Conservation (phyloP, 495 filamentous ascomycete genomes). For the Paragyromitra xinjiangensis region DNA sequence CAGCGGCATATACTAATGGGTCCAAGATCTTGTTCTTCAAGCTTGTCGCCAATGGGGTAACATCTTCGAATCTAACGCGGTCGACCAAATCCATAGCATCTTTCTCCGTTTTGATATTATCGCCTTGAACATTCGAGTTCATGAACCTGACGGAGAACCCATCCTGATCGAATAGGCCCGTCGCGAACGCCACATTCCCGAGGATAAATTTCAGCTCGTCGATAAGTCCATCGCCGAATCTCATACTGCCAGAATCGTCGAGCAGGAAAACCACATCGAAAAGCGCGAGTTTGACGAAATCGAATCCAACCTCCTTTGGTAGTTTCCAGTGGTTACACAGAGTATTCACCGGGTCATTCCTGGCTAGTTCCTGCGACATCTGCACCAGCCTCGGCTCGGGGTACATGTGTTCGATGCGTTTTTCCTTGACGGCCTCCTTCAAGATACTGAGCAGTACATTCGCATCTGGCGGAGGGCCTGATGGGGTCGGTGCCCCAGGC, state of each 20-base stretch:
- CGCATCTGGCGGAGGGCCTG: slow-evolving; percentile 52
- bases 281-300: slow-evolving; percentile 72
- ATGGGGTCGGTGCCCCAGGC: slow-evolving; percentile 12
- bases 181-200: slow-evolving; percentile 69
- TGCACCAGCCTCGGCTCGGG: slow-evolving; percentile 41
- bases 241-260: slow-evolving; percentile 77
- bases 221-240: slow-evolving; percentile 73
- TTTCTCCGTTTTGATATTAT: slow-evolving; percentile 67
- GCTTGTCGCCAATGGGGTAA: slow-evolving; percentile 73
- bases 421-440: slow-evolving; percentile 54
- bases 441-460: slow-evolving; percentile 47
- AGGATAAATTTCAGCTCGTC: slow-evolving; percentile 73
- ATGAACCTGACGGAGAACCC: slow-evolving; percentile 77
- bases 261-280: slow-evolving; percentile 69
- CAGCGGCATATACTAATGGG: slow-evolving; percentile 66
- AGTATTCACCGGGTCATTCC: slow-evolving; percentile 51
- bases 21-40: slow-evolving; percentile 71
- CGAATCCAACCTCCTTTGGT: slow-evolving; percentile 70
- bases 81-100: slow-evolving; percentile 68
- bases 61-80: slow-evolving; percentile 70
- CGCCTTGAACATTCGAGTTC: slow-evolving; percentile 65
- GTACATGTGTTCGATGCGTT: slow-evolving; percentile 51
- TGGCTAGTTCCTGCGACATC: slow-evolving; percentile 45
- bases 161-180: slow-evolving; percentile 74
- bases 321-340: slow-evolving; percentile 64